Evolutionary conservation across 1,284 basidiomycete genomes (phyloP).

Genomic region (Fomes fomentarius): DNA sequence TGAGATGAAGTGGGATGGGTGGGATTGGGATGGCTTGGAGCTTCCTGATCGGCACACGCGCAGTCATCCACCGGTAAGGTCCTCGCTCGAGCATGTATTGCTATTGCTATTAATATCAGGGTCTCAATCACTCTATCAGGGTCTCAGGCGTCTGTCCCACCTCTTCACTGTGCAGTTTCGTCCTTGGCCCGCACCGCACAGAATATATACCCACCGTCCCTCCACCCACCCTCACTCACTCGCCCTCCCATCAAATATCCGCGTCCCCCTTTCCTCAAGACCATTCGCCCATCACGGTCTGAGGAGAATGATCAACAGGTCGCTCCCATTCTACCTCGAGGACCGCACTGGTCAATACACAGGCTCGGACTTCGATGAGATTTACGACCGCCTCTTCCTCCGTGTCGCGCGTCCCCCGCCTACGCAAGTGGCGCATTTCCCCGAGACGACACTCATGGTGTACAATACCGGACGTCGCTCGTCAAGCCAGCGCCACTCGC

Average conservation of each 20-base stretch:
- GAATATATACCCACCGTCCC: slow-evolving; percentile 2
- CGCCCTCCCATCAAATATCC: background rate
- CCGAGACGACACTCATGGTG: slow-evolving; percentile 38
- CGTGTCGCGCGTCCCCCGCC: slow-evolving; percentile 49
- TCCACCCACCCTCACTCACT: background rate
- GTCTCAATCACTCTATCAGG: too few relatives aligned
- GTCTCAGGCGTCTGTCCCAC: slow-evolving; percentile 13
- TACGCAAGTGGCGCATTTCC: slow-evolving; percentile 4
- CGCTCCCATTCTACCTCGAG: slow-evolving; percentile 62
- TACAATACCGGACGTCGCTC: slow-evolving; percentile 67
- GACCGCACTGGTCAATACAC: slow-evolving; percentile 65
- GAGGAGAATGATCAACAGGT: slow-evolving; percentile 31
- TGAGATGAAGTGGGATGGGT: background rate
- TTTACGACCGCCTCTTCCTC: slow-evolving; percentile 73
- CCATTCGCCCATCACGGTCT: slow-evolving; percentile 5
- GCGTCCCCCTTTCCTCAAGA: background rate
- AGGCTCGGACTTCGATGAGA: slow-evolving; percentile 68
- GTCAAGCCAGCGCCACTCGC: slow-evolving; percentile 54
- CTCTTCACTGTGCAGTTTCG: slow-evolving; percentile 4
- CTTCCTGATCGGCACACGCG: slow-evolving; percentile 5
- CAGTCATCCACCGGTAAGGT: slow-evolving; percentile 5
- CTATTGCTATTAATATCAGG: too few relatives aligned
- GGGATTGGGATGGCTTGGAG: background rate
- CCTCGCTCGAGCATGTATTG: slow-evolving; percentile 6
- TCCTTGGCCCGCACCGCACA: slow-evolving; percentile 5